Base-by-base conservation (phyloP, 371 early-diverging fungal species). In the Smittium mucronatum region DNA sequence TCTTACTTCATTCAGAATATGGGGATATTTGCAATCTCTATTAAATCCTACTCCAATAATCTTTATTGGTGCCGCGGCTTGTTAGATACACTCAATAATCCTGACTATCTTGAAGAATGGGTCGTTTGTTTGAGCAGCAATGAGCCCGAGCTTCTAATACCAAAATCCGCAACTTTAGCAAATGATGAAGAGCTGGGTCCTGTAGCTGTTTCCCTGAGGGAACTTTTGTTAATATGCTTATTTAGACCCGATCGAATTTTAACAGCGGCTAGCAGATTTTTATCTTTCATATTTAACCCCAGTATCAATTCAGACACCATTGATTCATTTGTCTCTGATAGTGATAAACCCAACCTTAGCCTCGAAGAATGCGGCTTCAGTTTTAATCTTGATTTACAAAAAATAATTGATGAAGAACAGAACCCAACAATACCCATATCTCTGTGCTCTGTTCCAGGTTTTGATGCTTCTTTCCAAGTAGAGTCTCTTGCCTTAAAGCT, bases 401-500 rank as follows among this genome's bases (percentile, higher is more conserved):
- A 84, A 32, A 75, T 97, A 29, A 91, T 93, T 0, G 70, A 79
- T 8, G 85, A 88, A 25, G 95, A 95, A 78, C 84, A 88, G 36
- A 81, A 80, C 34, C 78, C 89, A 8, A 72, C 82, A 17, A 93
- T 91, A 1, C 97, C 97, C 0, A 77, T 97, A 31, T 92, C 94
- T 0, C 85, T 98, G 47, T 95, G 95, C 78, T 91, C 96, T 25
- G 87, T 91, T 36, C 91, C 94, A 67, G 99, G 99, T 58, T 91
- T 92, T 76, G 99, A 98, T 79, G 97, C 96, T 32, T 93, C 94
- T 72, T 89, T 92, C 72, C 89, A 92, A 70, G 93, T 98, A 1
- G 99, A 98, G 67, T 84, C 91, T 65, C 79, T 98, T 73, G 95
- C 94, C 0, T 73, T 81, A 8, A 89, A 89, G 73, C 71, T 79